Base-by-base conservation (phyloP, 2,329 filamentous ascomycete species). In the Tolypocladium nubicola region DNA sequence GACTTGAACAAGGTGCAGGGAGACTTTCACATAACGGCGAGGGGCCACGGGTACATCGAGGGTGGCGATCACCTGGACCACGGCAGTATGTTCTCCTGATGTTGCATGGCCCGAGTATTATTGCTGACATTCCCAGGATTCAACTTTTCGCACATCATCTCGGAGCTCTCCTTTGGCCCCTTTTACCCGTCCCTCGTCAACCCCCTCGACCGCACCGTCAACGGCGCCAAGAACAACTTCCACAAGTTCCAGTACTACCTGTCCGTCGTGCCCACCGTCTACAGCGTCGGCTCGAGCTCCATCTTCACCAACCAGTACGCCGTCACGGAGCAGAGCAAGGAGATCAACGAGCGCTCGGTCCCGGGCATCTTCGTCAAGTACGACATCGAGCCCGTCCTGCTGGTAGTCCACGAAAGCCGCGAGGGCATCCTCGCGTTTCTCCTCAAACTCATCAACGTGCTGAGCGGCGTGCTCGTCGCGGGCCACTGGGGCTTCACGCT, bases 201-300 rank as follows among this genome's bases (percentile, higher is more conserved):
- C 75, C 94, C 94, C 0, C 89, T 99, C 66, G 94, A 97, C 76
- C 86, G 87, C 63, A 97, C 94, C 50, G 84, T 92, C 73, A 89
- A 92, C 66, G 74, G 79, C 4, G 93, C 89, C n/a, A 69, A 79
- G 19, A 70, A 73, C 60, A 81, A 96, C 78, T 97, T 97, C 78
- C 87, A 93, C 82, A 95, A 94, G 74, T 97, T 91, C 77, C 94
- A 99, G 74, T 99, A 99, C 81, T 97, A 94, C 77, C 80, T 97
- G 68, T 96, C 89, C 43, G 82, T 99, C 41, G 94, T 99, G 2
- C 94, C 94, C 2, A 99, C 94, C 6, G 83, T 95, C 66, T 99
- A 97, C 79, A 91, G 84, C 71, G 80, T 87, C 59, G 79, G 79
- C 52, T 70, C 73, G 38, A 81, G 82, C 66, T 86, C 85, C 56